phyloP scores from a whole-genome alignment of 805 yeast genomes.

The Clavispora asparagi region DNA sequence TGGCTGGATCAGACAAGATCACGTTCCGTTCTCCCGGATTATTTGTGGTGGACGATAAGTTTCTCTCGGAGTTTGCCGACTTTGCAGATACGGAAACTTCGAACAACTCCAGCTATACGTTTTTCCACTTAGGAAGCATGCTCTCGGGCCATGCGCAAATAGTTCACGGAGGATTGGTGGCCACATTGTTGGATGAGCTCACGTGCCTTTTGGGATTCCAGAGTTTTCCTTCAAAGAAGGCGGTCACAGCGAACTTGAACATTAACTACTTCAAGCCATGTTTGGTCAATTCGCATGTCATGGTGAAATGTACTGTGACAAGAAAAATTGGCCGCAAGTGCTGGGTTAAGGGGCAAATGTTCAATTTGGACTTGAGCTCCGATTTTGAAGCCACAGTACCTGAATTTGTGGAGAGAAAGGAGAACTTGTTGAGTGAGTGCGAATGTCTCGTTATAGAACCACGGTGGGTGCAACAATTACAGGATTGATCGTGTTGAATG shows the following conservation, averaged over 20 bases:
- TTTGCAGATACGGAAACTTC: conserved; percentile 11
- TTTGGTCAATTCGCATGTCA: conserved; percentile 23
- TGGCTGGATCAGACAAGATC: conserved; percentile 31
- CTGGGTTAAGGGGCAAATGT: conserved; percentile 33
- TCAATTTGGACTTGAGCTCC: conserved; percentile 17
- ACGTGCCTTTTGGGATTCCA: conserved; percentile 40
- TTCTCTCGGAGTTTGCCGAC: conserved; percentile 20
- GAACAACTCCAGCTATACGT: conserved; percentile 31
- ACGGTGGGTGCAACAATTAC: conserved; percentile 30
- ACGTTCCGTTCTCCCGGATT: conserved; percentile 27
- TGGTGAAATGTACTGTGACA: conserved; percentile 29
- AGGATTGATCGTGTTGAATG: conserved; percentile 2
- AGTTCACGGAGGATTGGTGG: conserved; percentile 41
- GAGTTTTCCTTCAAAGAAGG: conserved; percentile 33
- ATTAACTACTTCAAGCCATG: conserved; percentile 36
- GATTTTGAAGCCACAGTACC: conserved; percentile 6
- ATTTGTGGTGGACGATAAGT: conserved; percentile 30
- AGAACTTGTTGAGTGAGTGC: conserved; percentile 29
- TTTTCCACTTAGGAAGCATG: conserved; percentile 33
- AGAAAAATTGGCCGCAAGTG: conserved; percentile 37
- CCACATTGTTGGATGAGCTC: conserved; percentile 39
- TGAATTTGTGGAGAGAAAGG: conserved; percentile 16
- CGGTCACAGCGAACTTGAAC: conserved; percentile 41
- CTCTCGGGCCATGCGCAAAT: conserved; percentile 37
- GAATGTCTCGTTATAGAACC: conserved; percentile 41